Evolutionary conservation across 169 alveolate species (phyloP), one percentile per base, ranked within the genome.

Genomic region (Plasmodium malariae): DNA sequence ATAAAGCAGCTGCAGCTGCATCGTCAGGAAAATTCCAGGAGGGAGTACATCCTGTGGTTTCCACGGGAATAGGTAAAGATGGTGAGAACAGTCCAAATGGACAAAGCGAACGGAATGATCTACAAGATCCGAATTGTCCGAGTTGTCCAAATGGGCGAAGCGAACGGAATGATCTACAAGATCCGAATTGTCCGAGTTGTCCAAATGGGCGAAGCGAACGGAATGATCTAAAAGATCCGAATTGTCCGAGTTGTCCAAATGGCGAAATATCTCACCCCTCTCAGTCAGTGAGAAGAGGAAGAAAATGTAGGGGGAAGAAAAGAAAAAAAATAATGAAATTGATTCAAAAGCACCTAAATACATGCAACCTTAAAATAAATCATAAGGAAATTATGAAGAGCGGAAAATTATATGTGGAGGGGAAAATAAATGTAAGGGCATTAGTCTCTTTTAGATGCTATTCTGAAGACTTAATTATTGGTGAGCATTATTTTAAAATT

Each of bases 401-500:
- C 43, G 30, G 51, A 14, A 32, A 54, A 11, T 45, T 60, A 83
- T 68, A 12, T 70, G 37, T 83, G 12, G 91, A 83, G 43, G 91
- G 91, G 19, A 83, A 83, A 60, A 83, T 83, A 34, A 57, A 43
- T 24, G 51, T 83, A 3, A 45, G 83, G 49, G 91, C 86, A 19
- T 19, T 83, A 30, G 36, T 83, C 1, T 83, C 91, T 7, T 45
- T 67, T 17, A 83, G 24, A 36, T 30, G 54, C 30, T 0, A 49
- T 60, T 83, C 86, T 3, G 86, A 83, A 28, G 91, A 83, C 36
- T 28, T 69, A 43, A n/a, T 72, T 24, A 67, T 83, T 26, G 91
- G 91, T 3, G 86, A 83, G 40, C 85, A 83, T 60, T 43, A 28
- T 21, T 83, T 83, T 69, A 83, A 67, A 30, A 68, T 83, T 36